Base-by-base conservation (phyloP, 2,329 filamentous ascomycete genomes). In the Talaromyces sp. region DNA sequence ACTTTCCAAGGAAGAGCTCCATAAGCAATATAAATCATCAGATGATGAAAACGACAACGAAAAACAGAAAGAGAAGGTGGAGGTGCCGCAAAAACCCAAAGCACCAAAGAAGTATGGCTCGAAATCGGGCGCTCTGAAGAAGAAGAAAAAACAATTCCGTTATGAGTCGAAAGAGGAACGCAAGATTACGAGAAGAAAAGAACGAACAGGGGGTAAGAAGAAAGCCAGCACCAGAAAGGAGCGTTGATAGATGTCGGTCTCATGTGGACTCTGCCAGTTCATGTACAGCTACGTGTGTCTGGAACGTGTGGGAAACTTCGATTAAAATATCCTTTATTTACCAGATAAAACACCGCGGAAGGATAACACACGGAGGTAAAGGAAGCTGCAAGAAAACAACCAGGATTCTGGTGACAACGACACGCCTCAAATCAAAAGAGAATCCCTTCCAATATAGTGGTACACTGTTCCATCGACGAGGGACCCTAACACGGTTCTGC, bases 141-240 rank as follows among this genome's bases (percentile, higher is more conserved):
- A 90, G 81, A 93, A 90, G 81, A 96, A 93, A 83, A 89, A 90
- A 79, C 92, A 93, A 79, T 98, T 98, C 75, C 87, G 92, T 68
- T 99, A 99, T 77, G 92, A 98, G 80, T 90, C 85, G 68, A 97
- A 96, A 80, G 80, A 88, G 37, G 94, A 97, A 71, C 86, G 95
- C 73, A 90, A 85, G 73, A 73, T 82, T 37, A 83, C 84, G 50
- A 79, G 83, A 69, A 75, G 81, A 63, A 89, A 92, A 76, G 80
- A 93, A 71, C 86, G 87, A 57, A 81, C 86, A 69, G 87, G 85
- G 73, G 96, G 91, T 77, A 85, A 86, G 71, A 91, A 87, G 76
- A 86, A 87, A 70, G 91, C 89, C 69, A 87, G 86, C 71, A 81
- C 81, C 56, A 79, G 85, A 67, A 78, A 77, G 70, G 79, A 75